Evolutionary conservation across 352 stramenopile genomes (phyloP).

Genomic region (Globisporangium uncinulatum): DNA sequence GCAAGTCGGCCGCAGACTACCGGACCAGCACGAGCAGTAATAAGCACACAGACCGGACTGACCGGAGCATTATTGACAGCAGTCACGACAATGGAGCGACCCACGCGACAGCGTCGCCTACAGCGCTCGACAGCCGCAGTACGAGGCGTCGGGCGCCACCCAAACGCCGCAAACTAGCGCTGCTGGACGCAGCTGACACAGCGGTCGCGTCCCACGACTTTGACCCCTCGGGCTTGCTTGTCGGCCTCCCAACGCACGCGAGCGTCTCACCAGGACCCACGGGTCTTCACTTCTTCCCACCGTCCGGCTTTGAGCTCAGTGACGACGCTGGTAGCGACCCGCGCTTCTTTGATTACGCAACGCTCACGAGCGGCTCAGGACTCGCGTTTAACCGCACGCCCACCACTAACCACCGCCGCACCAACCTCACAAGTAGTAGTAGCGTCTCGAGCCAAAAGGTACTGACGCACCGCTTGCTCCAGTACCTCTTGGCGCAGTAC

Average conservation of each 20-base stretch:
- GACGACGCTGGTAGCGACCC: conserved; percentile 49
- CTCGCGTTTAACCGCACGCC: too few species aligned
- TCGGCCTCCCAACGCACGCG: conserved; percentile 30
- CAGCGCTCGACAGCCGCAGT: conserved; percentile 23
- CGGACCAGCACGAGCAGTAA: conserved; percentile 25
- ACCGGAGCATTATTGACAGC: too few species aligned
- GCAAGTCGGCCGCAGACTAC: conserved; percentile 72
- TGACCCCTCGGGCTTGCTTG: conserved; percentile 50
- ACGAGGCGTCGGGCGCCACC: conserved; percentile 34
- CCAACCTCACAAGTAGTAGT: not conserved
- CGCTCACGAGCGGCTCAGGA: conserved; percentile 10
- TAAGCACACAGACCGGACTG: conserved; percentile 9
- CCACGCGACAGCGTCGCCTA: too few species aligned
- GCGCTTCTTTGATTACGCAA: conserved; percentile 49
- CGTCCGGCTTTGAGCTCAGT: conserved; percentile 42
- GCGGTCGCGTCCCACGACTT: conserved; percentile 31
- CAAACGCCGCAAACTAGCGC: conserved; percentile 39
- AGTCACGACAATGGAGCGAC: too few species aligned
- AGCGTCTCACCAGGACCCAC: conserved; percentile 13
- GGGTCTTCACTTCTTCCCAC: conserved; percentile 37
- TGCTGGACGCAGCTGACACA: conserved; percentile 19
- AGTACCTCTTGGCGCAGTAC: conserved; percentile 76
- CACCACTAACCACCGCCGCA: too few species aligned
- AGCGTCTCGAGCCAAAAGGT: conserved; percentile 44
- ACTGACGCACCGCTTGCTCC: conserved; percentile 60